Base-by-base conservation (phyloP, 495 filamentous ascomycete genomes). In the Penicillium flavigenum region DNA sequence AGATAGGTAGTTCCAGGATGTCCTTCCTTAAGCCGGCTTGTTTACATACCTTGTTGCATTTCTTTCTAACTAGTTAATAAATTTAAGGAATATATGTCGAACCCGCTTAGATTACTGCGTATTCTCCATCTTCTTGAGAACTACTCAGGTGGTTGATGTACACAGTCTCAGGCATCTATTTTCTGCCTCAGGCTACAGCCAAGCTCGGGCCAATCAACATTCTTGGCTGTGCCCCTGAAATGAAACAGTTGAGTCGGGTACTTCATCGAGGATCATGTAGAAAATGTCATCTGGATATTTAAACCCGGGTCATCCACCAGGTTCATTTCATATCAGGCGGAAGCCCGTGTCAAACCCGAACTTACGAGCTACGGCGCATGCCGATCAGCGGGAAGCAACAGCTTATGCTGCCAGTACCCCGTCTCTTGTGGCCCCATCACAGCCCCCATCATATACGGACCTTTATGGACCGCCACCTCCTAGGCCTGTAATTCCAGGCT, bases 291-390 rank as follows among this genome's bases (percentile, higher is more conserved):
- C 31, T 29, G 27, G 48, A 16, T 57, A 51, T 38, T 32, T 67
- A 20, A 47, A 45, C 14, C 63, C 66, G 1, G 57, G 44, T 6
- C 11, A 38, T n/a, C 59, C 64, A 11, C 34, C 60, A n/a, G 64
- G 63, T 47, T 17, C 31, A 31, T 61, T 62, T 41, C 59, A 47
- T 12, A 62, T 68, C 43, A 58, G 24, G 22, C 65, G 67, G 8
- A 70, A 70, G 50, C 67, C 67, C 16, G 57, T 70, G 17, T 66
- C 67, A 27, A 63, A 67, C 36, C 64, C 67, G 8, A 68, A 70
- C 34, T 36, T 68, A 34, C 54, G 66, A 52, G 63, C 41, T 16
- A 58, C 63, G n/a, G 62, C 63, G 24, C 39, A 38, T 43, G 54
- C 49, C 45, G 56, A 65, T 56, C 46, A 41, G 32, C 51, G 51